Evolutionary conservation across 306 rosid genomes (phyloP).

Genomic region (Benincasa hispida): DNA sequence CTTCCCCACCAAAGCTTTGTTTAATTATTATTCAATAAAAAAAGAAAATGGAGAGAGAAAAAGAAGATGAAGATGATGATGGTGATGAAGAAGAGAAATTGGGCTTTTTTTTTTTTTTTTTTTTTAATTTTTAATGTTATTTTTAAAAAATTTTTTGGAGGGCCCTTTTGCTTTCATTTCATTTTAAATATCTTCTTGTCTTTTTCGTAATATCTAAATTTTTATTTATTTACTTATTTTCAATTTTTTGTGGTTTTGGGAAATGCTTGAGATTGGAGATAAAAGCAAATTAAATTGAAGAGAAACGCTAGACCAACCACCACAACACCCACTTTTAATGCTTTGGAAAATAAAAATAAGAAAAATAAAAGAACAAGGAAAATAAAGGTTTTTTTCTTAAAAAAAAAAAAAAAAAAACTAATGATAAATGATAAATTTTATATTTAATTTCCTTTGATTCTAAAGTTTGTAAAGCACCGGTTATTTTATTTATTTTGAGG

Average conservation of each 20-base stretch:
- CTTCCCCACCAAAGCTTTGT: conserved; percentile 43
- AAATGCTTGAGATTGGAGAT: conserved; percentile 7
- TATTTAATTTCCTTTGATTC: too few relatives aligned
- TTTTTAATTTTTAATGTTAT: too few relatives aligned
- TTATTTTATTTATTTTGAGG: background rate
- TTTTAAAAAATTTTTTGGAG: conserved; percentile 17
- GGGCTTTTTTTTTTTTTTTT: background rate
- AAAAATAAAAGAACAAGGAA: too few relatives aligned
- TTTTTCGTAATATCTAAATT: conserved; percentile 35
- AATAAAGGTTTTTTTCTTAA: too few relatives aligned
- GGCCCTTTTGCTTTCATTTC: conserved; percentile 45
- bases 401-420: background rate
- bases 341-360: background rate
- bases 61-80: background rate
- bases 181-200: conserved; percentile 85
- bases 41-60: conserved; percentile 6
- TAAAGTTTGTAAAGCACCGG: too few relatives aligned
- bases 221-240: background rate
- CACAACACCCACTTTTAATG: conserved; percentile 8
- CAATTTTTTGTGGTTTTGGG: conserved; percentile 13
- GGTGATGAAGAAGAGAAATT: conserved; percentile 1
- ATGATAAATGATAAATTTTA: too few relatives aligned
- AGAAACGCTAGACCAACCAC: conserved; percentile 10
- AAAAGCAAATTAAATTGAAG: background rate
- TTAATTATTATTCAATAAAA: too few relatives aligned